A percentile compares a stretch with the other conserved stretches of the same genome.
Conservation (phyloP, 2,329 filamentous ascomycete genomes). For the Sporothrix schenckii region DNA sequence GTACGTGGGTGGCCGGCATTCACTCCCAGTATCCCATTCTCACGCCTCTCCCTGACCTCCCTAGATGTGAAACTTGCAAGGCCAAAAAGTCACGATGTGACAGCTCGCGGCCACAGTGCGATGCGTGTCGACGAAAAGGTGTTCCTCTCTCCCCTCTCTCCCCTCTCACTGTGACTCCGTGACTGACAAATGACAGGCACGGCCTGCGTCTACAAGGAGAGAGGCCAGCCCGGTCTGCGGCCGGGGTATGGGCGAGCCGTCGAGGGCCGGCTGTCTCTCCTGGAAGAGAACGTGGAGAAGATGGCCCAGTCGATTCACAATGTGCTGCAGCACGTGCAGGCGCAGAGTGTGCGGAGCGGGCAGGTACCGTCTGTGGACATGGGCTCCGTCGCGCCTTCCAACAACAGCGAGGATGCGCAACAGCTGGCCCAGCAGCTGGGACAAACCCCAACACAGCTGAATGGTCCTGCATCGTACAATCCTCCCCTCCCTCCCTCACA, state of each 20-base stretch:
- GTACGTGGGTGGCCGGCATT: neutral
- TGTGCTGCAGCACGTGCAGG: constrained; percentile 25
- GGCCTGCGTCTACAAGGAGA: constrained; percentile 31
- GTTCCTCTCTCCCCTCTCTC: neutral
- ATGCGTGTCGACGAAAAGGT: constrained; percentile 30
- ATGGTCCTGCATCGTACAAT: neutral
- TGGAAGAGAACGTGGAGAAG: constrained; percentile 31
- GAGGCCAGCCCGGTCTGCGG: constrained; percentile 33
- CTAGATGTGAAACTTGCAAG: constrained; percentile 33
- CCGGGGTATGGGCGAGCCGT: constrained; percentile 34
- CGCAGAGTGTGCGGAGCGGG: neutral
- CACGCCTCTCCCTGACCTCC: neutral
- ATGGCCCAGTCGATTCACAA: constrained; percentile 30
- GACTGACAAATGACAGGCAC: neutral
- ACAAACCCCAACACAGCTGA: neutral
- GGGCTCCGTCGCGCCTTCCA: neutral
- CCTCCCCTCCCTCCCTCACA: neutral
- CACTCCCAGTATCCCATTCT: neutral
- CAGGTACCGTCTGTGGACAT: neutral
- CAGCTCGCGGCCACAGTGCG: constrained; percentile 31
- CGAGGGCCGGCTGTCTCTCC: constrained; percentile 29
- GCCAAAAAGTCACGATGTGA: constrained; percentile 34
- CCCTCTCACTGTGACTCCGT: too few species aligned
- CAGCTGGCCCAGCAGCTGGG: constrained; percentile 1
- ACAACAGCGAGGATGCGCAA: neutral